These are phyloP conservation scores for Phytophthora syringae DNA, from an alignment of 352 stramenopile genomes.

Conservation along the genomic window DNA sequence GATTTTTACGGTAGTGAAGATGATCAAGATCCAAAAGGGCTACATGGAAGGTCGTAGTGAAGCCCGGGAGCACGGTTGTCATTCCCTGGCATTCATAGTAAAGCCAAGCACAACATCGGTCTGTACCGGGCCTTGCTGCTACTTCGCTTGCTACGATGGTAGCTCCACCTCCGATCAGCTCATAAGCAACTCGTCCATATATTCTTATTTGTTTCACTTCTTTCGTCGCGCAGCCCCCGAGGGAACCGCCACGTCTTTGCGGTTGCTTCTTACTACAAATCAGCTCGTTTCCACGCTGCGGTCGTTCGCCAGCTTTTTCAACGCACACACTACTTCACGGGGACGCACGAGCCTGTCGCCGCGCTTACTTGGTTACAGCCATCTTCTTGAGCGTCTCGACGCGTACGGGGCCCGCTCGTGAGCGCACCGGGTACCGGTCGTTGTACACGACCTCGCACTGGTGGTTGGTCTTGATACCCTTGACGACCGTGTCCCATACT, in stretches of 20 bases:
- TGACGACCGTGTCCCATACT: conserved; percentile 77
- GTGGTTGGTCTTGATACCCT: conserved; percentile 80
- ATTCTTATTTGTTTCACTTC: conserved; percentile 24
- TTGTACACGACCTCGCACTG: conserved; percentile 79
- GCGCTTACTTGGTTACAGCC: conserved; percentile 43
- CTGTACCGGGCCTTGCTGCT: too few species aligned
- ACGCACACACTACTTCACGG: conserved; percentile 23
- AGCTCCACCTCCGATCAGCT: too few species aligned
- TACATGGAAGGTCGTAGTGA: too few species aligned
- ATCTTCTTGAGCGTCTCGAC: conserved; percentile 74
- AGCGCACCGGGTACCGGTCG: conserved; percentile 65
- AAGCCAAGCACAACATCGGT: too few species aligned
- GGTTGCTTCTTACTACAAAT: conserved; percentile 23
- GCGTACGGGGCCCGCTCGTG: conserved; percentile 54
- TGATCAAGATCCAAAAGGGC: too few species aligned
- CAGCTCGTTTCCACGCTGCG: conserved; percentile 25
- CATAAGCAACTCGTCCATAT: conserved; percentile 31
- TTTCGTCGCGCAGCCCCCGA: not conserved
- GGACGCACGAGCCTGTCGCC: conserved; percentile 11
- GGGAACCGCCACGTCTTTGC: not conserved
- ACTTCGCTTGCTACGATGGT: too few species aligned
- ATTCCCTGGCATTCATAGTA: too few species aligned
- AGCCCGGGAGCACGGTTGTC: too few species aligned
- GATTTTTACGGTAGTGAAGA: too few species aligned
- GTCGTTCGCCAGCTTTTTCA: conserved; percentile 22